These are phyloP conservation scores for Diaporthe vaccinii DNA, from an alignment of 2,329 filamentous ascomycete genomes.

Conservation along the genomic window DNA sequence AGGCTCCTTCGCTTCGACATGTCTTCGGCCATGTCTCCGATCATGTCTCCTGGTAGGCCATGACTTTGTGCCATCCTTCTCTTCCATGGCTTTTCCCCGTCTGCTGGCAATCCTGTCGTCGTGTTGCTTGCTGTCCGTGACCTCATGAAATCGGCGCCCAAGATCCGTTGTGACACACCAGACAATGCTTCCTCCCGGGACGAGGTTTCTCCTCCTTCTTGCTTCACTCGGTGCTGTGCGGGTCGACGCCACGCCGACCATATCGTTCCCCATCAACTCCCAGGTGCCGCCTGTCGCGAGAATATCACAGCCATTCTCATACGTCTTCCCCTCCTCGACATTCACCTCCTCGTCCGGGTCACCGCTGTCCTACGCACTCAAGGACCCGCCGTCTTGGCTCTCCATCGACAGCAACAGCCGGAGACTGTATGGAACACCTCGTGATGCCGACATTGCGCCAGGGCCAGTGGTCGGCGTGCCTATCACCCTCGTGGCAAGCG, in stretches of 20 bases:
- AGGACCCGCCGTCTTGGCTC: constrained; percentile 79
- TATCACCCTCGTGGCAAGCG: constrained; percentile 79
- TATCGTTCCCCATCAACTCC: constrained; percentile 82
- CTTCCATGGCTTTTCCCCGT: constrained; percentile 10
- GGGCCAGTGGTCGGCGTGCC: constrained; percentile 69
- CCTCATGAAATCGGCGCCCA: constrained; percentile 30
- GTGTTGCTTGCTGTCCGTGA: constrained; percentile 13
- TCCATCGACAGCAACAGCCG: constrained; percentile 75
- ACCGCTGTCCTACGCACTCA: constrained; percentile 76
- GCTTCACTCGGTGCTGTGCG: constrained; percentile 49
- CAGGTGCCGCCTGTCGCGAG: constrained; percentile 86
- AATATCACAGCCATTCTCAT: constrained; percentile 75
- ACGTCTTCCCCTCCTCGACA: constrained; percentile 80
- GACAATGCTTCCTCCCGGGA: constrained; percentile 37
- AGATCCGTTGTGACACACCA: constrained; percentile 31
- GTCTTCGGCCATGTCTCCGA: constrained; percentile 19
- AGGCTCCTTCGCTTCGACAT: constrained; percentile 9
- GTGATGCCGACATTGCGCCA: constrained; percentile 59
- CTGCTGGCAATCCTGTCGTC: constrained; percentile 6
- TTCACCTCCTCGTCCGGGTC: constrained; percentile 71
- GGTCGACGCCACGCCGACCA: constrained; percentile 55
- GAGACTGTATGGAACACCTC: constrained; percentile 79
- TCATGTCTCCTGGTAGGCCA: constrained; percentile 34
- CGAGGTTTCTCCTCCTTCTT: constrained; percentile 44
- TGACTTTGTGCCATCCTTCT: constrained; percentile 32